Evolutionary conservation across 495 filamentous ascomycete genomes (phyloP).

Genomic region (Pyronema omphalodes): DNA sequence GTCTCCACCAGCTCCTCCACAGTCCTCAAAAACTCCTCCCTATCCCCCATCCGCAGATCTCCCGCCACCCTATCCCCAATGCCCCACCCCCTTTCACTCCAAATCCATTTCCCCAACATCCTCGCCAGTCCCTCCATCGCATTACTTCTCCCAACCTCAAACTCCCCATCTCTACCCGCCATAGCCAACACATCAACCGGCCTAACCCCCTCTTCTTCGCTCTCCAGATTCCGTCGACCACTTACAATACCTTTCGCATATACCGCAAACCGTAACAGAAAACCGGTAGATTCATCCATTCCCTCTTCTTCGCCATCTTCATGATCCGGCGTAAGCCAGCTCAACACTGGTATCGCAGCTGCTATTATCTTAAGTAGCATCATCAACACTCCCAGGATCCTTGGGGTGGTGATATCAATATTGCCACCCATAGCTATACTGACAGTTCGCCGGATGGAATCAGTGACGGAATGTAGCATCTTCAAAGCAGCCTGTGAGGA

Average conservation of each 20-base stretch:
- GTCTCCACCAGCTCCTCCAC: constrained; percentile 11
- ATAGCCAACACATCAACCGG: constrained; percentile 10
- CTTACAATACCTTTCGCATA: constrained; percentile 13
- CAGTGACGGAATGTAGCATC: constrained; percentile 30
- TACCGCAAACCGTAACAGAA: constrained; percentile 12
- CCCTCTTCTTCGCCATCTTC: constrained; percentile 1
- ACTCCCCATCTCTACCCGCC: constrained; percentile 2
- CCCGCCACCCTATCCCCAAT: not conserved
- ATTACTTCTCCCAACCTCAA: constrained; percentile 5
- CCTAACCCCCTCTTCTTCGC: constrained; percentile 2
- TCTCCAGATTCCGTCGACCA: no score
- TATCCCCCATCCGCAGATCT: constrained; percentile 6
- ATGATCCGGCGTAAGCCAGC: constrained; percentile 29
- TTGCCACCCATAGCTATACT: constrained; percentile 24
- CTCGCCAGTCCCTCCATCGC: not conserved
- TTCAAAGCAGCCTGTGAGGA: constrained; percentile 30
- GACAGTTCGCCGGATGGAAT: constrained; percentile 25
- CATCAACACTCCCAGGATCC: constrained; percentile 24
- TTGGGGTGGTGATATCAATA: constrained; percentile 28
- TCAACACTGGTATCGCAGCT: constrained; percentile 31
- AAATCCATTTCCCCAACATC: constrained; percentile 7
- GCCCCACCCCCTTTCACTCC: constrained; percentile 3
- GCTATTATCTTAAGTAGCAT: constrained; percentile 31
- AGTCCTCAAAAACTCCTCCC: constrained; percentile 2
- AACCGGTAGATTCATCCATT: constrained; percentile 9